Evolutionary conservation across 1,284 basidiomycete species (phyloP), one percentile per base, ranked within the genome.

Genomic region (Ceratobasidium papillatum): DNA sequence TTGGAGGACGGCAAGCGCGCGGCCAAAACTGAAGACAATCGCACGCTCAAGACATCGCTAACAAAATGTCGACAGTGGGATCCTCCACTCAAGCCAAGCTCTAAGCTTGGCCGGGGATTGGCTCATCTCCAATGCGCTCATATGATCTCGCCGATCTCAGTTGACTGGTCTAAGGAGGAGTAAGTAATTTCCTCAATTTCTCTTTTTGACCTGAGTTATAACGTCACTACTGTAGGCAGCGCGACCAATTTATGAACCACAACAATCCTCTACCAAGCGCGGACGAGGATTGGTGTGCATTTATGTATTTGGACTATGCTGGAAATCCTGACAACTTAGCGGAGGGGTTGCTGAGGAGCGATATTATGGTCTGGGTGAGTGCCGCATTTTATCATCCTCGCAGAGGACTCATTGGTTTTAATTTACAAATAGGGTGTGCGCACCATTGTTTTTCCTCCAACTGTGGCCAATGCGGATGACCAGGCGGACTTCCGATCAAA

Each of bases 1-100:
- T 30, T 66, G 5, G 64, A 66, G 25, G 4, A 38, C 22, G 17
- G 36, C 27, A 66, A 54, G 49, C 14, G 30, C 3, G 64, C 47
- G 3, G 45, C 64, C 27, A 51, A 54, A 32, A 66, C 64, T 2
- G 34, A 66, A 41, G 64, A 66, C 32, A 66, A 66, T n/a, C 45
- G 43, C 30, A 32, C 63, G 22, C 34, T 49, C 43, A 65, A 65
- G 30, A 51, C 17, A 14, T 4, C 25, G 14, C 22, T 65, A 19
- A 3, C 22, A 14, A 51, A 30, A 52, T 66, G 49, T 45, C 27
- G 36, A 11, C 2, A 52, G 3, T 66, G 49, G 49, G 32, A 52
- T 38, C 47, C 47, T 17, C 64, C 47, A 14, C 45, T 66, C 34
- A 25, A 25, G n/a, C 30, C 32, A 19, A 30, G 9, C 19, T 36